These are phyloP conservation scores for Aureobasidium uvarum DNA, from an alignment of 2,329 filamentous ascomycete genomes.

Conservation along the genomic window DNA sequence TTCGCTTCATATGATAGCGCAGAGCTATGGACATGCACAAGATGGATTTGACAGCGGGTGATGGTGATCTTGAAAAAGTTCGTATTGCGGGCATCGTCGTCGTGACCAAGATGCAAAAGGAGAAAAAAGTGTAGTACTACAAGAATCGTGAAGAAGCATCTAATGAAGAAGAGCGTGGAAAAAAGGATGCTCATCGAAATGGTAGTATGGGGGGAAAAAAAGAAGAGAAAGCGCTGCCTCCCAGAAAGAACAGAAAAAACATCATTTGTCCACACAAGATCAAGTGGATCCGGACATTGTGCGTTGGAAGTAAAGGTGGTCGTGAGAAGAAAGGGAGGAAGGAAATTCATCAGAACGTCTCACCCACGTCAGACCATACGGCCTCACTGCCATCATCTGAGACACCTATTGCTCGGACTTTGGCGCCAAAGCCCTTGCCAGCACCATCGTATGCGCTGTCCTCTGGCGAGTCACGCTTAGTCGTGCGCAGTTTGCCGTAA, in stretches of 20 bases:
- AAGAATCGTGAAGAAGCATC: not conserved
- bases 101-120: not conserved
- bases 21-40: too few relatives aligned
- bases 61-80: not conserved
- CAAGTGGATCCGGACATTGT: slow-evolving; percentile 1
- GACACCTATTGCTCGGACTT: slow-evolving; percentile 32
- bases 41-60: not conserved
- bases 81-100: slow-evolving; percentile 2
- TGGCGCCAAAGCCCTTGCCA: slow-evolving; percentile 14
- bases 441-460: slow-evolving; percentile 35
- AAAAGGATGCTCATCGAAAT: not conserved
- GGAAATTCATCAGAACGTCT: slow-evolving; percentile 36
- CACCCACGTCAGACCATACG: slow-evolving; percentile 41
- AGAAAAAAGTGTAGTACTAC: not conserved
- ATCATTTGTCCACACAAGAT: not conserved
- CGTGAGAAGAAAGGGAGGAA: not conserved
- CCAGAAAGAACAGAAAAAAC: not conserved
- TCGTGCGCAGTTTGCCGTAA: slow-evolving; percentile 65
- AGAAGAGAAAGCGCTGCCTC: slow-evolving; percentile 6
- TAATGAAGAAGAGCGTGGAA: not conserved
- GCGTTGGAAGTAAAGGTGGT: not conserved
- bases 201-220: not conserved
- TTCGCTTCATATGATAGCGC: too few relatives aligned
- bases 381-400: slow-evolving; percentile 37
- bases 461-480: slow-evolving; percentile 57